Evolutionary conservation across 208 protist genomes (phyloP).

Genomic region (Leishmania braziliensis): DNA sequence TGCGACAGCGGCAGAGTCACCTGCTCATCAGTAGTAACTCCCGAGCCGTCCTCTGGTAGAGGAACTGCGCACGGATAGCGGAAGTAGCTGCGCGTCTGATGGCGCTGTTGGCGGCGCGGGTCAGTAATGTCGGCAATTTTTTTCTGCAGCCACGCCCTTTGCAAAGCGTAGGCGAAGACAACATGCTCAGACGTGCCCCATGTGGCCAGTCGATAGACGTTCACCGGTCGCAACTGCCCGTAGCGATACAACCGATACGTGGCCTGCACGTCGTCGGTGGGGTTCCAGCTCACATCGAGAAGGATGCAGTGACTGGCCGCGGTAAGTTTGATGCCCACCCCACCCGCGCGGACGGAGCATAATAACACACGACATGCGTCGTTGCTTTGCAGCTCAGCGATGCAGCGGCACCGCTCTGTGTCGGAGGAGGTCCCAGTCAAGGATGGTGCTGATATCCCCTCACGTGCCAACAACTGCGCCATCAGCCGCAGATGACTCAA

Average conservation of each 20-base stretch:
- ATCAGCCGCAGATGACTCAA: slow-evolving; percentile 63
- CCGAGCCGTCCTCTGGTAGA: slow-evolving; percentile 26
- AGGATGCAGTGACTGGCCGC: slow-evolving; percentile 94
- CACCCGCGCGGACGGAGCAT: slow-evolving; percentile 92
- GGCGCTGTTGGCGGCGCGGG: slow-evolving; percentile 74
- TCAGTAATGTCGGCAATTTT: slow-evolving; percentile 83
- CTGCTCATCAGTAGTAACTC: neutral
- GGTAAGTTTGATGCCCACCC: slow-evolving; percentile 93
- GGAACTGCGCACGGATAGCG: slow-evolving; percentile 68
- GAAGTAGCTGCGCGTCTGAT: slow-evolving; percentile 74
- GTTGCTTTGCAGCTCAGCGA: slow-evolving; percentile 71
- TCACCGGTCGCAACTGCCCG: slow-evolving; percentile 91
- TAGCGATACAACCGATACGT: slow-evolving; percentile 95
- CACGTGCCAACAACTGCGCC: slow-evolving; percentile 35
- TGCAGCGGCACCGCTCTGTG: slow-evolving; percentile 45
- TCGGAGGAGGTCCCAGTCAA: slow-evolving; percentile 49
- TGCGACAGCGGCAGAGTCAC: neutral
- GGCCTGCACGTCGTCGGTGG: slow-evolving; percentile 89
- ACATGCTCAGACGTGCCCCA: slow-evolving; percentile 93
- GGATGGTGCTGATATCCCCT: slow-evolving; percentile 27
- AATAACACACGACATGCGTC: slow-evolving; percentile 66
- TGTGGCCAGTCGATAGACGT: slow-evolving; percentile 93
- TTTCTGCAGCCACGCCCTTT: slow-evolving; percentile 87
- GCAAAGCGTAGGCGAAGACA: slow-evolving; percentile 86
- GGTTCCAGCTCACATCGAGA: slow-evolving; percentile 95